These are phyloP conservation scores for Sonneratia alba DNA, from an alignment of 345 rosid genomes.

Conservation along the genomic window DNA sequence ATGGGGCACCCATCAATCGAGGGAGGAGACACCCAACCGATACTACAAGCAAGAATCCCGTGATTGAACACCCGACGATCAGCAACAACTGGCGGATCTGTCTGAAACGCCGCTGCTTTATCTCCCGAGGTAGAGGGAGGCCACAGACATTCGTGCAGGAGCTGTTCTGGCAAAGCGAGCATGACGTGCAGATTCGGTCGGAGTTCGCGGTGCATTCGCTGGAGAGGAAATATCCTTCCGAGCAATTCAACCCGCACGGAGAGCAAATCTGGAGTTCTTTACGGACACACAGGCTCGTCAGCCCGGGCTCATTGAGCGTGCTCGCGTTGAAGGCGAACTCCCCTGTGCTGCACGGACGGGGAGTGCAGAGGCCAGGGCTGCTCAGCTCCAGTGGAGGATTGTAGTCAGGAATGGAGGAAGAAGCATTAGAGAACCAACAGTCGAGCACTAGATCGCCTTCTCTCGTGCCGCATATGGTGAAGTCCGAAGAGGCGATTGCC, in stretches of 20 bases:
- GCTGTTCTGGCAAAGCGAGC: conserved; percentile 93
- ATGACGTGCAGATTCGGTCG: conserved; percentile 67
- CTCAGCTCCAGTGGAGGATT: conserved; percentile 82
- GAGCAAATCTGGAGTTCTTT: conserved; percentile 62
- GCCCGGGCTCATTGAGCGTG: conserved; percentile 57
- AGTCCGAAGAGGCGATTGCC: conserved; percentile 86
- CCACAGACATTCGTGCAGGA: conserved; percentile 65
- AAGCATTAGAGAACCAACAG: conserved; percentile 61
- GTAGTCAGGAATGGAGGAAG: conserved; percentile 32
- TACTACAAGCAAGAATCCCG: conserved; percentile 33
- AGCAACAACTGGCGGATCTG: conserved; percentile 31
- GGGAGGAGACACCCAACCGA: conserved; percentile 47
- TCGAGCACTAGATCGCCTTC: conserved; percentile 82
- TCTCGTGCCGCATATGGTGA: conserved; percentile 61
- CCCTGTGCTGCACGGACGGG: conserved; percentile 37
- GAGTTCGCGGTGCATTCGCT: conserved; percentile 56
- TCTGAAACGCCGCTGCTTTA: conserved; percentile 31
- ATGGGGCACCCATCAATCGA: conserved; percentile 18
- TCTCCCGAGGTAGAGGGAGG: conserved; percentile 25
- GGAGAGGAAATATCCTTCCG: conserved; percentile 69
- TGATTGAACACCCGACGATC: conserved; percentile 36
- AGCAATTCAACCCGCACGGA: conserved; percentile 71
- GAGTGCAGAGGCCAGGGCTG: conserved; percentile 71
- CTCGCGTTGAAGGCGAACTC: conserved; percentile 88
- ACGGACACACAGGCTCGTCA: conserved; percentile 59